Evolutionary conservation across 2,329 filamentous ascomycete species (phyloP).

Genomic region (Ophiostoma perfectum): DNA sequence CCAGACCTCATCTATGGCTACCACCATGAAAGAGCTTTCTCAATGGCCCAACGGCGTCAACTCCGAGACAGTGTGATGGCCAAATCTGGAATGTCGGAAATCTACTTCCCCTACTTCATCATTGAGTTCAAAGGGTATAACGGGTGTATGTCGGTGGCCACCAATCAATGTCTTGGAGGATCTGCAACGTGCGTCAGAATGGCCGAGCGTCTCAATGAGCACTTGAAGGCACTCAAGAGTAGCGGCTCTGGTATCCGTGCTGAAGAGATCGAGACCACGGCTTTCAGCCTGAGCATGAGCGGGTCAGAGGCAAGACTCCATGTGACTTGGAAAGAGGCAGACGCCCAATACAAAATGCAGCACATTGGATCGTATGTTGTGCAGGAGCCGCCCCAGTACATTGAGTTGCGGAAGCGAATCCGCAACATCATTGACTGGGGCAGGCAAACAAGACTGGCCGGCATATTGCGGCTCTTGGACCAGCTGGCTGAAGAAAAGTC

Average conservation of each 20-base stretch:
- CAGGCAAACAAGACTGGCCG: background rate
- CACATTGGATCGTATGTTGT: background rate
- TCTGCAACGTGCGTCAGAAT: background rate
- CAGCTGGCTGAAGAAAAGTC: background rate
- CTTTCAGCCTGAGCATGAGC: background rate
- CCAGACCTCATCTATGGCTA: background rate
- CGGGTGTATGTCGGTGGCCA: background rate
- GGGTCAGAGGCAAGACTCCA: background rate
- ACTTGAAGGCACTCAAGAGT: background rate
- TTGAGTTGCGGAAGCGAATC: background rate
- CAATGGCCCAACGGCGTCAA: background rate
- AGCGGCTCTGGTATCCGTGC: background rate
- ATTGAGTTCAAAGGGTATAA: background rate
- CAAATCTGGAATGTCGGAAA: background rate
- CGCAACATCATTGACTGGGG: slow-evolving; percentile 6
- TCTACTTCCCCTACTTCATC: background rate
- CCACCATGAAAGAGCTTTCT: background rate
- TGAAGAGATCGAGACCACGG: background rate
- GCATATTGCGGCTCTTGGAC: background rate
- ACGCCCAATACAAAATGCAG: background rate
- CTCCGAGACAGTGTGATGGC: background rate
- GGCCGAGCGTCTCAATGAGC: background rate
- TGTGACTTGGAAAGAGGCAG: background rate
- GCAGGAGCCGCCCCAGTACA: background rate
- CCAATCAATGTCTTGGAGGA: background rate